A percentile compares a stretch with the other conserved stretches of the same genome.
These are phyloP conservation scores for Polytrichum formosum DNA, from an alignment of 225 moss, liverwort and hornwort species.

Conservation along the genomic window DNA sequence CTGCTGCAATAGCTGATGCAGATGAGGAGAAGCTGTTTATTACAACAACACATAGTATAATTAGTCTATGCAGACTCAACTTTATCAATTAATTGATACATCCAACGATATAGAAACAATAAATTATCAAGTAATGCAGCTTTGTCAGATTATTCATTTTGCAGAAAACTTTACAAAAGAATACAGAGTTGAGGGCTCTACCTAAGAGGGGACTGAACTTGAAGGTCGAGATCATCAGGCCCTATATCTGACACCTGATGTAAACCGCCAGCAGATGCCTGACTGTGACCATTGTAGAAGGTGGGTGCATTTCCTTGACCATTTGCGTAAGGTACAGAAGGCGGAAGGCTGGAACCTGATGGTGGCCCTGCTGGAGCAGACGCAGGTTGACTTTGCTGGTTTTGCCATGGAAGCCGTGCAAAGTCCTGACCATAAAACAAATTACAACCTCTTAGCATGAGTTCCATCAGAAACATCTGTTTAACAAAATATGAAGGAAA, in stretches of 20 bases:
- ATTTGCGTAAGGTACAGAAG: conserved; percentile 35
- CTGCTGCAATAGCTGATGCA: conserved; percentile 55
- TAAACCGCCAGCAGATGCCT: conserved; percentile 36
- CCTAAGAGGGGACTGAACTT: conserved; percentile 47
- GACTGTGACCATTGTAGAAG: conserved; percentile 38
- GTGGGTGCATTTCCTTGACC: conserved; percentile 41
- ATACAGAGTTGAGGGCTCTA: not conserved
- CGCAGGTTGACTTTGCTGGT: conserved; percentile 74
- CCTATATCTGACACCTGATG: conserved; percentile 46
- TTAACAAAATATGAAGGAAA: not conserved
- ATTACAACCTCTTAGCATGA: too few species aligned
- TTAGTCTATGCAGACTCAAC: not conserved
- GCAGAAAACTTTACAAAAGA: not conserved
- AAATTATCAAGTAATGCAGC: too few species aligned
- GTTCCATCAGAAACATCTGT: not conserved
- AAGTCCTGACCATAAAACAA: conserved; percentile 64
- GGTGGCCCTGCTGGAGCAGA: conserved; percentile 54
- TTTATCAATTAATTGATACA: not conserved
- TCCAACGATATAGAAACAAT: too few species aligned
- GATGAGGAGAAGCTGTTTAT: conserved; percentile 66
- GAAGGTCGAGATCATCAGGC: conserved; percentile 57
- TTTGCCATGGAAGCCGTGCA: conserved; percentile 95
- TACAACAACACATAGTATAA: conserved; percentile 22
- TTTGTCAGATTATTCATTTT: too few species aligned
- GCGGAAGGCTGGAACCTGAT: conserved; percentile 46